phyloP scores from a whole-genome alignment of 148 eudicot genomes.

The Persicaria tinctoria region DNA sequence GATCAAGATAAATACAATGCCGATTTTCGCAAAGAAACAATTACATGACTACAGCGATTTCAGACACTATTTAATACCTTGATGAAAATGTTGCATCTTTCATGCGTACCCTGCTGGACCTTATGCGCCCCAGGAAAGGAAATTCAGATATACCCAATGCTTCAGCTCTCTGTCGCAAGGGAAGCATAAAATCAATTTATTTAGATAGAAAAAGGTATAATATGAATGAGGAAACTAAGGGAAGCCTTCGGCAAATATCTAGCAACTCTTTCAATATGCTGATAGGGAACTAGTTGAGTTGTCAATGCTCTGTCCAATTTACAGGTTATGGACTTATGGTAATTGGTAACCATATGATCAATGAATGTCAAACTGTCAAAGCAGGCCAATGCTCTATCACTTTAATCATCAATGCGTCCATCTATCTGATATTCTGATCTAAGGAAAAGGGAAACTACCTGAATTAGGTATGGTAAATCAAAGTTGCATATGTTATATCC shows the following conservation, averaged over 20 bases:
- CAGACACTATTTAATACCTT: conserved; percentile 33
- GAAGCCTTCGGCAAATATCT: background rate
- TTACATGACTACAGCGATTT: background rate
- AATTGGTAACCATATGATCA: no score
- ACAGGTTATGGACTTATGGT: no score
- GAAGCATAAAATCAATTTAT: background rate
- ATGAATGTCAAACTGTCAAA: no score
- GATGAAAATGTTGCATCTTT: conserved; percentile 92
- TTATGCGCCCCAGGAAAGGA: conserved; percentile 86
- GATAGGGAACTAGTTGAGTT: no score
- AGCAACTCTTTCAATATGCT: background rate
- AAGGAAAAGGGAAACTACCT: conserved; percentile 34
- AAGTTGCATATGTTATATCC: conserved; percentile 99
- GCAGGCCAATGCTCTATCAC: no score
- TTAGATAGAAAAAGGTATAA: background rate
- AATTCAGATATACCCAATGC: conserved; percentile 71
- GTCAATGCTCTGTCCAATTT: no score
- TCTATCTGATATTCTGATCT: no score
- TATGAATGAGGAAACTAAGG: background rate
- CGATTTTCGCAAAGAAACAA: background rate
- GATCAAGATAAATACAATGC: no score
- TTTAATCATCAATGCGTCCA: no score
- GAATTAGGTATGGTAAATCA: conserved; percentile 94
- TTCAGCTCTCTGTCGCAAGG: conserved; percentile 62
- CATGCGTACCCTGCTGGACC: conserved; percentile 86